Evolutionary conservation across 768 basidiomycete genomes (phyloP), one percentile per base, ranked within the genome.

Genomic region (Exsudoporus frostii): DNA sequence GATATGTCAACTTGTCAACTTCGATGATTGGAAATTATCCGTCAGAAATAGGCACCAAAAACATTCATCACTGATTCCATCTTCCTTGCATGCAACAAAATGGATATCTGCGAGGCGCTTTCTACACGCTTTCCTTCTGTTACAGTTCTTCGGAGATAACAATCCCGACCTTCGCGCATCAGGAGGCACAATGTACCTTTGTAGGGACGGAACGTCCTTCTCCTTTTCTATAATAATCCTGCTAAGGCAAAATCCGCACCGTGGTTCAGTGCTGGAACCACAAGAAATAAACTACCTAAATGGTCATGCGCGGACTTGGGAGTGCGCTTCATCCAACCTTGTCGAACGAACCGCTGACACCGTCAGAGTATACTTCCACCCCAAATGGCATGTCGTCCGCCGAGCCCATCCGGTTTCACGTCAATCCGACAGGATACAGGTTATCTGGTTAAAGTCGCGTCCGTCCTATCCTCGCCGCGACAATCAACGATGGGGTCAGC

Each of bases 121-220:
- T 36, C 41, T 52, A 40, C 52, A 55, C 27, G 27, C 40, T 24
- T 32, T 27, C 30, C 50, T 48, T 50, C 45, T 47, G 17, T 34
- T n/a, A 17, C 34, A 36, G 8, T 34, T 10, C 8, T 33, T 50
- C 55, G 44, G 51, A 52, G 41, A 57, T 65, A 20, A 39, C 38
- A 5, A 37, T 7, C 2, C 63, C 60, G 63, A 46, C 33, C 8
- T 14, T 51, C 56, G 13, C 63, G 55, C 54, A 63, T 58, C 52
- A 46, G 8, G 39, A 15, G 30, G 7, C 8, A 19, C 38, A 60
- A 56, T 63, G 48, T 54, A 22, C 49, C 51, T 22, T 48, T 24
- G 54, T 40, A 44, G 32, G 38, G 50, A 13, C 9, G 14, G 17
- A 22, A 30, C 33, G 11, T 10, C 9, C 39, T 5, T 1, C 17